A percentile compares a stretch with the other conserved stretches of the same genome.
Conservation (phyloP, 345 rosid genomes). For the Durio zibethinus region DNA sequence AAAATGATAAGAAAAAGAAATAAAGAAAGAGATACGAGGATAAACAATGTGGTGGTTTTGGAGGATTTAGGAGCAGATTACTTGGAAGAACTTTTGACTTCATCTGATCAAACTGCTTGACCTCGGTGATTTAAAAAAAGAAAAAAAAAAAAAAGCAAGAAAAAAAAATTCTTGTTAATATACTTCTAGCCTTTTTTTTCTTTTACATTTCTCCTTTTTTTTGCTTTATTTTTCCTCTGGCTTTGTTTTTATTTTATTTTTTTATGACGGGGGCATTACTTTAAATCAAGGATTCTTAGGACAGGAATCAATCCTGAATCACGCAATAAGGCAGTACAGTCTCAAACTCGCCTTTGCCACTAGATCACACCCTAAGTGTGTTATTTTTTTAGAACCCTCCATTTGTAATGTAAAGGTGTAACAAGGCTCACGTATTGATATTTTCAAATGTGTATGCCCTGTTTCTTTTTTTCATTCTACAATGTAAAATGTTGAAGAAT, state of each 20-base stretch:
- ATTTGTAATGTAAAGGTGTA: neutral
- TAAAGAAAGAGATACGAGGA: constrained; percentile 34
- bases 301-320: too few relatives aligned
- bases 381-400: neutral
- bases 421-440: neutral
- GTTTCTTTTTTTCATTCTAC: neutral
- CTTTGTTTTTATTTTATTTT: neutral
- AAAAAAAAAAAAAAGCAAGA: neutral
- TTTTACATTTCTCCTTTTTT: neutral
- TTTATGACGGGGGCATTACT: too few relatives aligned
- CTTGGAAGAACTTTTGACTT: constrained; percentile 58
- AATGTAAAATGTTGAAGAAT: neutral
- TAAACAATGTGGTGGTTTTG: constrained; percentile 54
- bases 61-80: constrained; percentile 84
- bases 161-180: neutral
- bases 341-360: too few relatives aligned
- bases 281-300: too few relatives aligned
- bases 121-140: constrained; percentile 27
- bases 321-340: too few relatives aligned
- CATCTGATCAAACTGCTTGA: constrained; percentile 30
- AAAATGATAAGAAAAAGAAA: constrained; percentile 40
- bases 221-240: neutral
- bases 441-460: neutral
- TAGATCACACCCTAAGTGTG: too few relatives aligned
- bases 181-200: neutral